Percentiles rank a stretch among this genome's conserved stretches.
These are phyloP conservation scores for Ilex asprella DNA, from an alignment of 257 asterid genomes.

Conservation along the genomic window DNA sequence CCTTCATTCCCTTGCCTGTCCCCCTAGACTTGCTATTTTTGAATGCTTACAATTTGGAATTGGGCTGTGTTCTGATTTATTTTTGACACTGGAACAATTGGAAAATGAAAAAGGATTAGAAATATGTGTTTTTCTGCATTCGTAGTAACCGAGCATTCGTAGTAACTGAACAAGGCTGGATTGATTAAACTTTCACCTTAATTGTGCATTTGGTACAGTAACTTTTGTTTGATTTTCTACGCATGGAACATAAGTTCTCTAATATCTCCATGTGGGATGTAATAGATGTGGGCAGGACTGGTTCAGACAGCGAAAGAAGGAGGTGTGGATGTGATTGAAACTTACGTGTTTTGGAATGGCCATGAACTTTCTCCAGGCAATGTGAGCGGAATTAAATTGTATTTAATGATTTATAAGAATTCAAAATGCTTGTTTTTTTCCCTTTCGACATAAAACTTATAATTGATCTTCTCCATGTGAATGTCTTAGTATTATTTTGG, in stretches of 20 bases:
- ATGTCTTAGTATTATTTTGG: slow-evolving; percentile 68
- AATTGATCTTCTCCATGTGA: background rate
- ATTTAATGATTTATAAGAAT: background rate
- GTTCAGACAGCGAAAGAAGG: slow-evolving; percentile 82
- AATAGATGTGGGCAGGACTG: slow-evolving; percentile 89
- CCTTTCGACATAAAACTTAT: background rate
- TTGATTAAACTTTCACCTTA: background rate
- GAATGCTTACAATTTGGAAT: too few relatives aligned
- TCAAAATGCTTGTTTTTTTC: background rate
- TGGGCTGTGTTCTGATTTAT: too few relatives aligned
- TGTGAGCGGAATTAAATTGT: slow-evolving; percentile 28
- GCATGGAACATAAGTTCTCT: background rate
- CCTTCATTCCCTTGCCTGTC: too few relatives aligned
- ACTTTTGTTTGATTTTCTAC: background rate
- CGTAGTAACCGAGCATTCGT: background rate
- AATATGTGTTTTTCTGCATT: background rate
- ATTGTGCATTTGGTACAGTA: background rate
- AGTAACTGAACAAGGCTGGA: background rate
- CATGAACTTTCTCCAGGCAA: slow-evolving; percentile 77
- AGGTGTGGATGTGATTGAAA: slow-evolving; percentile 74
- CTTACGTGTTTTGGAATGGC: slow-evolving; percentile 93
- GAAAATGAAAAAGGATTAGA: background rate
- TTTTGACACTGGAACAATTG: too few relatives aligned
- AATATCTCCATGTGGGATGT: background rate
- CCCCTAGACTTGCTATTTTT: too few relatives aligned